Conservation (phyloP, 768 basidiomycete species). For the Pulveroboletus ravenelii region DNA sequence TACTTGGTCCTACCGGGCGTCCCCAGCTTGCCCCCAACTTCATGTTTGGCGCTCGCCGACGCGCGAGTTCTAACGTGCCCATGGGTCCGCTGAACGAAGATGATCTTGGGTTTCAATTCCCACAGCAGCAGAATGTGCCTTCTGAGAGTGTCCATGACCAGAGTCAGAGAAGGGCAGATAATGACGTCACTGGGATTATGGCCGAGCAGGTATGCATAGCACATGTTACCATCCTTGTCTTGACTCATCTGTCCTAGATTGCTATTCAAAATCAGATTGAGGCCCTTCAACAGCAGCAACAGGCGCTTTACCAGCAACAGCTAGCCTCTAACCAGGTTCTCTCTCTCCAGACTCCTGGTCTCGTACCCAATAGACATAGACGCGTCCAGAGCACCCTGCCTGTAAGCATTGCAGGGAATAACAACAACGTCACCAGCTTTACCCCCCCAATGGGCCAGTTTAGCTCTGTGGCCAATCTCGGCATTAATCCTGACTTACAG, state of each 20-base stretch:
- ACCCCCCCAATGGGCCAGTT: constrained; percentile 59
- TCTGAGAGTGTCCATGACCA: constrained; percentile 30
- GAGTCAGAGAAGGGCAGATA: constrained; percentile 54
- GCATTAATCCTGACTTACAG: constrained; percentile 62
- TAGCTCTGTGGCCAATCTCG: constrained; percentile 45
- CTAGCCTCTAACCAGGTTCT: constrained; percentile 83
- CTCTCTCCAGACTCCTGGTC: constrained; percentile 72
- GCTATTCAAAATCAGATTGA: constrained; percentile 89
- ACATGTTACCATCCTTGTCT: not conserved
- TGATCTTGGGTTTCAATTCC: constrained; percentile 78
- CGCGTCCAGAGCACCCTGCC: constrained; percentile 86
- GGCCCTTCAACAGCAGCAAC: constrained; percentile 84
- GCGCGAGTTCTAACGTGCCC: constrained; percentile 47
- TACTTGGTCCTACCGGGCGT: constrained; percentile 68
- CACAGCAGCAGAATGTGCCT: constrained; percentile 52
- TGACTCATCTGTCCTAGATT: constrained; percentile 47
- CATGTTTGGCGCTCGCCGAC: constrained; percentile 72
- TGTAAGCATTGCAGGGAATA: constrained; percentile 42
- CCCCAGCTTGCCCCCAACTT: constrained; percentile 90
- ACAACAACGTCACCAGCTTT: constrained; percentile 32
- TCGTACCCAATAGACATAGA: constrained; percentile 69
- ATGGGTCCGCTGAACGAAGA: constrained; percentile 77
- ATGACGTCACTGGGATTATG: constrained; percentile 86
- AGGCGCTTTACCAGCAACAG: constrained; percentile 85
- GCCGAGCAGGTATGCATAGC: constrained; percentile 74